Base-by-base conservation (phyloP, 768 basidiomycete species). In the Mycena kentingensis region DNA sequence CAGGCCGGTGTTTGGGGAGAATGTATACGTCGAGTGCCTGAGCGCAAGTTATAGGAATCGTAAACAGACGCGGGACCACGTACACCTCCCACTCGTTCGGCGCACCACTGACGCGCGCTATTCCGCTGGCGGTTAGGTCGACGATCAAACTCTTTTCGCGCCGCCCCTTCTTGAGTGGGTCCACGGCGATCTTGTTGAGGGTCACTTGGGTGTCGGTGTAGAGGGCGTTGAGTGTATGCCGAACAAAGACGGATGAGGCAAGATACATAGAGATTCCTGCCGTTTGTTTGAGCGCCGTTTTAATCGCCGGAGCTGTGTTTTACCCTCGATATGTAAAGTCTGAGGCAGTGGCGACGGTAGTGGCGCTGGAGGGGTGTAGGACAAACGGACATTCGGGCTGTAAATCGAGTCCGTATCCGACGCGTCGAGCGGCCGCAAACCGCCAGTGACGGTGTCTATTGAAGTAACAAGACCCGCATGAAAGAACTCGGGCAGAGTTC, bases 401-500 rank as follows among this genome's bases (percentile, higher is more conserved):
- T 92, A 92, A 59, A 83, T 78, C 8, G 70, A 56, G 52, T 79
- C 77, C n/a, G n/a, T n/a, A n/a, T n/a, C n/a, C n/a, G n/a, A n/a
- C n/a, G n/a, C n/a, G n/a, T n/a, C n/a, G n/a, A n/a, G n/a, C n/a
- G 64, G 55, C 34, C 62, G 65, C 8, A 71, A 79, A 39, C 55
- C 60, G 6, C 74, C 77, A 2, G 76, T 77, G 0, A 69, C 64
- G 48, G 73, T 76, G 62, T 85, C 80, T 13, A 85, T 64, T 1
- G 73, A 75, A 3, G 80, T 78, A 11, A 88, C 69, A 4, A 92
- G 79, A 2, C 90, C 90, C 3, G 74, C 73, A 7, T 75, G 64
- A 64, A 92, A 92, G 67, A 91, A 90, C 10, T 78, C 74, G 1
- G 87, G 87, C 6, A 91, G 75, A 0, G 90, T 90, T 54, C 80